Conservation (phyloP, 1,284 basidiomycete species). For the Ustilago esculenta region DNA sequence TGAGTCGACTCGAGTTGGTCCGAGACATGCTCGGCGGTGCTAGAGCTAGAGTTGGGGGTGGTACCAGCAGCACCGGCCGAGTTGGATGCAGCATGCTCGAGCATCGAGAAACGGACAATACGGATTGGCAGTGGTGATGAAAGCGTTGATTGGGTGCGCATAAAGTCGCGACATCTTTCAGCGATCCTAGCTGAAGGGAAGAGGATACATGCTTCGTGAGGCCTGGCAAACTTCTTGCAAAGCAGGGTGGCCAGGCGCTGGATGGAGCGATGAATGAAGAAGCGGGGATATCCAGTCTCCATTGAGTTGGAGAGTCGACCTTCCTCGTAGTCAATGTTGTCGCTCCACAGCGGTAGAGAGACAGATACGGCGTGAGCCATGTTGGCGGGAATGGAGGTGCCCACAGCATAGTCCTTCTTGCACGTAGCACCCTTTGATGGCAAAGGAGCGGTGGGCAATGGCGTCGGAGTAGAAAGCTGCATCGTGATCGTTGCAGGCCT, state of each 20-base stretch:
- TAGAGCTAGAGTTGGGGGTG: conserved; percentile 20
- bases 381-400: conserved; percentile 66
- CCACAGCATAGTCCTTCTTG: conserved; percentile 45
- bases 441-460: conserved; percentile 17
- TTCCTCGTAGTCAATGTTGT: conserved; percentile 93
- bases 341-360: conserved; percentile 92
- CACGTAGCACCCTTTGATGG: conserved; percentile 13
- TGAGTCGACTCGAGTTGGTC: conserved; percentile 26
- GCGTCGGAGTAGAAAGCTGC: conserved; percentile 22
- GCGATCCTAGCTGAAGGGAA: conserved; percentile 57
- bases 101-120: conserved; percentile 56
- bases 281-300: conserved; percentile 95
- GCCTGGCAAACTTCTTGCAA: conserved; percentile 49
- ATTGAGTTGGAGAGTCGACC: conserved; percentile 84
- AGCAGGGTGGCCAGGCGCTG: conserved; percentile 71
- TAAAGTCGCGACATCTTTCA: conserved; percentile 58
- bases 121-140: conserved; percentile 39
- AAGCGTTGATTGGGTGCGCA: conserved; percentile 38
- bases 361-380: conserved; percentile 88
- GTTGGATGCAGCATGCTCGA: conserved; percentile 25
- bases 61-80: background rate
- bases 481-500: conserved; percentile 3
- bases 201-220: conserved; percentile 53
- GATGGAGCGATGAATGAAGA: conserved; percentile 91
- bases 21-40: conserved; percentile 36